These are phyloP conservation scores for Dicorynia guianensis DNA, from an alignment of 306 rosid species.

Conservation along the genomic window DNA sequence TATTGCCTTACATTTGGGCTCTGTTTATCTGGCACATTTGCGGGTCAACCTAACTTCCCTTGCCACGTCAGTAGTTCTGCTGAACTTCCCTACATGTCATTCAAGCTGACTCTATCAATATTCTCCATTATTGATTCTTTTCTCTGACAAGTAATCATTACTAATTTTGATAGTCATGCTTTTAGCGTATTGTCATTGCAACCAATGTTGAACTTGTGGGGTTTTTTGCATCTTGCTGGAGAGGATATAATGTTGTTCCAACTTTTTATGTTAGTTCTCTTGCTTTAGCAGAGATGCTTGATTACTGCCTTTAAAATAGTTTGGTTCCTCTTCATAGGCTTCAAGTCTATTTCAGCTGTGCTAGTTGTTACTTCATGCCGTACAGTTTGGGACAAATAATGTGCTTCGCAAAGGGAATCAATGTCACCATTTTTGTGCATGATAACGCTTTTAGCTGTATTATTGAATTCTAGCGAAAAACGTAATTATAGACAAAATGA, in stretches of 20 bases:
- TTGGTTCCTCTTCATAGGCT: background rate
- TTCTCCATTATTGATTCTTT: no score
- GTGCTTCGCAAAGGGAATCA: constrained; percentile 34
- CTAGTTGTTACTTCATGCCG: constrained; percentile 26
- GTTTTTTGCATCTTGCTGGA: background rate
- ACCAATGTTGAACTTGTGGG: constrained; percentile 13
- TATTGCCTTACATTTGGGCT: constrained; percentile 7
- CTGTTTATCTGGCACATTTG: no score
- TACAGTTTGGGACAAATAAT: constrained; percentile 25
- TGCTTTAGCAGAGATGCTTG: no score
- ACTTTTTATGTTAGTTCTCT: constrained; percentile 9
- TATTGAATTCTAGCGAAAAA: constrained; percentile 28
- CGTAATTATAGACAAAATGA: constrained; percentile 19
- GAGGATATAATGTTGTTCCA: constrained; percentile 23
- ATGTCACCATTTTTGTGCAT: constrained; percentile 13
- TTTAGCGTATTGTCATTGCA: background rate
- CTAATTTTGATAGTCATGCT: background rate
- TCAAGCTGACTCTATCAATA: constrained; percentile 25
- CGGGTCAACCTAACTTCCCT: no score
- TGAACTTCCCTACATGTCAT: background rate
- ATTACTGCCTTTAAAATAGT: constrained; percentile 15
- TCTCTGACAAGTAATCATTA: no score
- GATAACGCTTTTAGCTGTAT: constrained; percentile 37
- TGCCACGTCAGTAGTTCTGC: no score
- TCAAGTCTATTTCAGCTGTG: background rate